Conservation (phyloP, 768 basidiomycete genomes). For the Tulasnella calospora region DNA sequence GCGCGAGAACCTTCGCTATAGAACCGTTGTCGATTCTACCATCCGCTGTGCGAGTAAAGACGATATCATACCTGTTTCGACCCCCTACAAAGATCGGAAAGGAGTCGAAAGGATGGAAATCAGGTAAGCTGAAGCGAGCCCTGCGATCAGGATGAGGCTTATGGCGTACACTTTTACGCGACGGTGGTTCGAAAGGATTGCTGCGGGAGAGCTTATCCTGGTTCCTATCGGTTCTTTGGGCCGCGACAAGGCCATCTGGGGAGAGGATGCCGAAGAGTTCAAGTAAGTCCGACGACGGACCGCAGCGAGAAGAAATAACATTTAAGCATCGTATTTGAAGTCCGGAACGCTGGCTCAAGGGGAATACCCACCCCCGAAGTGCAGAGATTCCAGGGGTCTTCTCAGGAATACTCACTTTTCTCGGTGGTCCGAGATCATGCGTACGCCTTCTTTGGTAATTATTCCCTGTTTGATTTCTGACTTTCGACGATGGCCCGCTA, state of each 20-base stretch:
- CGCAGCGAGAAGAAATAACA: too few species aligned
- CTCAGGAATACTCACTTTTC: constrained; percentile 19
- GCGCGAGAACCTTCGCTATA: constrained; percentile 25
- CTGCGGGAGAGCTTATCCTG: neutral
- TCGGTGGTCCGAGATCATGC: constrained; percentile 25
- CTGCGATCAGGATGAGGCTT: too few species aligned
- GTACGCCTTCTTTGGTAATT: neutral
- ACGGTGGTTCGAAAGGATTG: neutral
- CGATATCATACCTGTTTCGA: constrained; percentile 22
- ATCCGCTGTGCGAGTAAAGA: constrained; percentile 20
- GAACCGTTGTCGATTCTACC: constrained; percentile 2
- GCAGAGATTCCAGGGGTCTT: constrained; percentile 16
- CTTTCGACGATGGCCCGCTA: neutral
- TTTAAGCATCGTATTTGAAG: neutral
- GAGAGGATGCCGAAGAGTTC: constrained; percentile 58
- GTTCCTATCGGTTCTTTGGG: constrained; percentile 49
- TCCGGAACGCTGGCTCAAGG: constrained; percentile 21
- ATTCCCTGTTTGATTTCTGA: neutral
- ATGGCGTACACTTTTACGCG: neutral
- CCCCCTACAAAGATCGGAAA: constrained; percentile 17
- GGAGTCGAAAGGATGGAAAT: constrained; percentile 17
- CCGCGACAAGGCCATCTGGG: constrained; percentile 52
- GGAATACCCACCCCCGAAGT: neutral
- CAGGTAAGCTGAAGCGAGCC: neutral
- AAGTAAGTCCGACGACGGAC: constrained; percentile 38